phyloP scores from a whole-genome alignment of 805 yeast species.

The Kuraishia cidri region DNA sequence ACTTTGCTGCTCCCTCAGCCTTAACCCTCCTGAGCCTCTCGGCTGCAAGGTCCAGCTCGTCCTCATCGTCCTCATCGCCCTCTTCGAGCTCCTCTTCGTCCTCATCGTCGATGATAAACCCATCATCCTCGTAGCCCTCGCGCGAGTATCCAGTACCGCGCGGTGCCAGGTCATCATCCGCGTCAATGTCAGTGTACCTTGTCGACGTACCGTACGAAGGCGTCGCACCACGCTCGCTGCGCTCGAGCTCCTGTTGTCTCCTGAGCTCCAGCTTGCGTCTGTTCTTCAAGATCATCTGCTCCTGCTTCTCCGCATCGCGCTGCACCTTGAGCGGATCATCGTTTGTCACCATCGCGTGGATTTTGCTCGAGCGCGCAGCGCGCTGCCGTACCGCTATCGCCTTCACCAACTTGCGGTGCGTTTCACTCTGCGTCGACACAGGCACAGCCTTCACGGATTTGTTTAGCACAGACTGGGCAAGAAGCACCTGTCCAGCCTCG shows the following conservation, averaged over 20 bases:
- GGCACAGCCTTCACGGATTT: conserved; percentile 75
- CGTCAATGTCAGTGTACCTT: conserved; percentile 32
- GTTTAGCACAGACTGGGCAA: conserved; percentile 54
- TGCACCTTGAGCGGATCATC: conserved; percentile 68
- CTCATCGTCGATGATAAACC: conserved; percentile 26
- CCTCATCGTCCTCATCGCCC: conserved; percentile 21
- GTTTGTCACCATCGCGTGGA: conserved; percentile 40
- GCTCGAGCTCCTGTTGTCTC: conserved; percentile 48
- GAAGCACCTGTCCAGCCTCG: conserved; percentile 62
- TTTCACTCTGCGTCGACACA: conserved; percentile 77
- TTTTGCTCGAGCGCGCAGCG: conserved; percentile 32
- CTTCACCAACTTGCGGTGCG: conserved; percentile 72
- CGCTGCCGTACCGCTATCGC: conserved; percentile 47
- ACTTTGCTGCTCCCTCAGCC: conserved; percentile 44
- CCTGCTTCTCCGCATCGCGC: conserved; percentile 58
- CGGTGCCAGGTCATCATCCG: conserved; percentile 28
- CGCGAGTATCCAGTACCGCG: conserved; percentile 20
- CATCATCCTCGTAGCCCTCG: conserved; percentile 21
- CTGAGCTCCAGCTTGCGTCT: conserved; percentile 19
- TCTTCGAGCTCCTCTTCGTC: conserved; percentile 18
- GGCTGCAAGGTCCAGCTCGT: conserved; percentile 42
- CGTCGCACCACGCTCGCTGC: conserved; percentile 30
- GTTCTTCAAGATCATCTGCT: conserved; percentile 49
- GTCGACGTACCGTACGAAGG: conserved; percentile 4
- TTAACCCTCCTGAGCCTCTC: conserved; percentile 49